Conservation (phyloP, 345 rosid genomes). For the Eutrema japonicum region DNA sequence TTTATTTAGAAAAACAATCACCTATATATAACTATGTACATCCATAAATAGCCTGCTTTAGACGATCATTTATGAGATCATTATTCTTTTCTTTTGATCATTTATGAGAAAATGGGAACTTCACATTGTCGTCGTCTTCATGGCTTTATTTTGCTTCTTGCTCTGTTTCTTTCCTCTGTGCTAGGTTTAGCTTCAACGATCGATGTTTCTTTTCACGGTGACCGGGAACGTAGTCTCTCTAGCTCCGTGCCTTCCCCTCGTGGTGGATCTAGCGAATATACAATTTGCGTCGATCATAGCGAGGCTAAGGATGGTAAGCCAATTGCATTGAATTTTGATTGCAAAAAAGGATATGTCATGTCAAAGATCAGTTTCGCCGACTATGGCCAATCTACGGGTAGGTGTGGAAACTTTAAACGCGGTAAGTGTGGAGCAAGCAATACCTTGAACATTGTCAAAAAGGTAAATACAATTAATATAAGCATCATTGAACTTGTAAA, state of each 20-base stretch:
- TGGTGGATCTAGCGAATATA: not conserved
- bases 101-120: not conserved
- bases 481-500: too few species aligned
- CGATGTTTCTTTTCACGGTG: not conserved
- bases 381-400: slow-evolving; percentile 24
- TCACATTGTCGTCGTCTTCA: slow-evolving; percentile 8
- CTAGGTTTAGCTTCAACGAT: slow-evolving; percentile 3
- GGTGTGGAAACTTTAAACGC: slow-evolving; percentile 14
- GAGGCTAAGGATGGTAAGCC: slow-evolving; percentile 22
- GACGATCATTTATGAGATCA: too few species aligned
- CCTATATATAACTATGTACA: not conserved
- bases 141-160: slow-evolving; percentile 11
- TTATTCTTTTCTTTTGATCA: not conserved
- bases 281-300: slow-evolving; percentile 11
- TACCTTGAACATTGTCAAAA: not conserved
- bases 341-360: slow-evolving; percentile 4
- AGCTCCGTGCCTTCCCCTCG: not conserved
- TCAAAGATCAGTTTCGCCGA: slow-evolving; percentile 19
- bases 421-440: slow-evolving; percentile 4
- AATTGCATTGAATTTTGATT: slow-evolving; percentile 7
- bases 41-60: not conserved
- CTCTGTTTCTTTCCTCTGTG: slow-evolving; percentile 1
- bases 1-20: not conserved
- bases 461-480: not conserved
- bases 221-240: slow-evolving; percentile 10